Evolutionary conservation across 2,329 filamentous ascomycete genomes (phyloP).

Genomic region (Nigrospora sphaerica): DNA sequence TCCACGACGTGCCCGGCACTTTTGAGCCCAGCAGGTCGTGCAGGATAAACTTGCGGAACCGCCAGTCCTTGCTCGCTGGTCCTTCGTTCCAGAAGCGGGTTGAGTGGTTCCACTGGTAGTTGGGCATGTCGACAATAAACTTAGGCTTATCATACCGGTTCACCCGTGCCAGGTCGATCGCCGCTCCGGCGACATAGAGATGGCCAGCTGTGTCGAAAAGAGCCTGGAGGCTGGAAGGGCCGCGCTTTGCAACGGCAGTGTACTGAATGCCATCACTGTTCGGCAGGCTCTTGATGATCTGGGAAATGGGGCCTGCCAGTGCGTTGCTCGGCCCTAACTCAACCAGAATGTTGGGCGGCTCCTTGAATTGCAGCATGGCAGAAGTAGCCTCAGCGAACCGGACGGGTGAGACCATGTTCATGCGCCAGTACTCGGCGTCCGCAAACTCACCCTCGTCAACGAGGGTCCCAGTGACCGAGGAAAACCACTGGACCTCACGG

Average conservation of each 20-base stretch:
- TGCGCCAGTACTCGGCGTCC: constrained; percentile 7
- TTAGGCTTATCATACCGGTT: background rate
- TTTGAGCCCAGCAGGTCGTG: background rate
- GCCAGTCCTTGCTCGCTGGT: too few species aligned
- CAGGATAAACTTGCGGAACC: background rate
- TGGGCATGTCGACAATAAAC: too few species aligned
- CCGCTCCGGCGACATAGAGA: constrained; percentile 3
- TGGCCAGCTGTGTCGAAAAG: constrained; percentile 4
- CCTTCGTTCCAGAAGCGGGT: too few species aligned
- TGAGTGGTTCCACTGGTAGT: too few species aligned
- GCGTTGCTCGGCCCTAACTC: constrained; percentile 9
- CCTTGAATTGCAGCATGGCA: too few species aligned
- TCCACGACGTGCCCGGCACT: background rate
- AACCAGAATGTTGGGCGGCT: background rate
- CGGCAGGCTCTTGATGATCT: constrained; percentile 3
- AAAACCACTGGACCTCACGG: too few species aligned
- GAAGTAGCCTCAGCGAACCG: constrained; percentile 4
- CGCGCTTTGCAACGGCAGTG: too few species aligned
- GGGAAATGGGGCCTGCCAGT: constrained; percentile 3
- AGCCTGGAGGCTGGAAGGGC: background rate
- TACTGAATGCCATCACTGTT: background rate
- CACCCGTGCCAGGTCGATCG: constrained; percentile 2
- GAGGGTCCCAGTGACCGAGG: too few species aligned
- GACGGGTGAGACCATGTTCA: constrained; percentile 9
- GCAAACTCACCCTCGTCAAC: too few species aligned